Evolutionary conservation across 2,329 filamentous ascomycete genomes (phyloP), one percentile per base, ranked within the genome.

Genomic region (Trichoderma sp.): DNA sequence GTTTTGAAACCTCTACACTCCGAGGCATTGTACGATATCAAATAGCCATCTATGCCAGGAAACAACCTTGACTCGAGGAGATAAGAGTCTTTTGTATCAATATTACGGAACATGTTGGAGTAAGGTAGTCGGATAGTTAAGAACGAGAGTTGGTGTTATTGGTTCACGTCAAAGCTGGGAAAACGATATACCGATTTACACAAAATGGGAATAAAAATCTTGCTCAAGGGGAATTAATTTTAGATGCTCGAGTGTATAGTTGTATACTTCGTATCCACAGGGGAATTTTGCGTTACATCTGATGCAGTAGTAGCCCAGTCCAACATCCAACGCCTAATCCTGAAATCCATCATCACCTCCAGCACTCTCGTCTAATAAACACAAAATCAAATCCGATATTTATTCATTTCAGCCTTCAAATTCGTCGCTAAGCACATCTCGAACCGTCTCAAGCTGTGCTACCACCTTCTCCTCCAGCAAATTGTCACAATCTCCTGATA

Each of bases 401-500:
- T 24, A 64, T 68, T 58, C 35, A 64, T 40, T 56, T 70, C 71
- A 76, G 53, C 72, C 72, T 47, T 87, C 85, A 69, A 84, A 77
- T 40, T 84, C 84, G 63, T 87, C 86, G 69, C 80, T 81, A 70
- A 90, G 78, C 55, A 89, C 83, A 72, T 84, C 83, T 74, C 84
- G 83, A 21, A 89, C 85, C 5, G 85, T 86, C 75, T 87, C 86
- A 74, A 96, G 81, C 78, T 95, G 89, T 69, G 79, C 83, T 31
- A 95, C 83, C 7, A 96, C 88, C 81, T 91, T 93, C 76, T 91
- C 88, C 79, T 97, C 93, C 64, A 97, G 82, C 74, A 87, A 79
- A 77, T 86, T 94, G 75, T 91, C 88, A 3, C 84, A 52, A 77
- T 81, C 61, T 77, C 80, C 72, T 60, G 75, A 78, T 21, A 77